A percentile compares a stretch with the other conserved stretches of the same genome.
Conservation (phyloP, 2,329 filamentous ascomycete species). For the Aphanoascus verrucosus region DNA sequence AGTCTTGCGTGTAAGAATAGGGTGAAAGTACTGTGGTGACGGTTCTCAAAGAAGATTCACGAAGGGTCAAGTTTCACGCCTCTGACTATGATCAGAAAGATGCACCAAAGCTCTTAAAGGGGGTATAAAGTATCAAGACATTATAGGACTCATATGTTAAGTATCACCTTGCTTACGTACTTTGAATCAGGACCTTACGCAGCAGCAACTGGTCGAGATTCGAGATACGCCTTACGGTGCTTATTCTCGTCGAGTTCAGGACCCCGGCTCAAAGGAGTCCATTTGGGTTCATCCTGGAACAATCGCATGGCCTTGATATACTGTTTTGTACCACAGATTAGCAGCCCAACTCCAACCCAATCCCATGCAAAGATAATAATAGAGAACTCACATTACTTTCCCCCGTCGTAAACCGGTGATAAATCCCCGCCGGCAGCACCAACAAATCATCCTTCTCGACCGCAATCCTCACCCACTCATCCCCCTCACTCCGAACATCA, state of each 20-base stretch:
- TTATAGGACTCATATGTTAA: neutral
- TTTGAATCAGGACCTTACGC: neutral
- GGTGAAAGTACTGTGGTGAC: too few species aligned
- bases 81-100: too few species aligned
- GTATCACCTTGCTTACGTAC: neutral
- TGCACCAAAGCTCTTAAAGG: too few species aligned
- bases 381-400: constrained; percentile 63
- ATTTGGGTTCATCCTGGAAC: constrained; percentile 98
- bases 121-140: neutral
- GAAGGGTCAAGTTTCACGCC: too few species aligned
- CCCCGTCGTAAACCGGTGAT: constrained; percentile 94
- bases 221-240: constrained; percentile 67
- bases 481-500: constrained; percentile 71
- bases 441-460: constrained; percentile 83
- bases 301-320: constrained; percentile 92
- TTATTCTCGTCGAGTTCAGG: constrained; percentile 65
- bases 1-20: too few species aligned
- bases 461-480: constrained; percentile 80
- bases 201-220: constrained; percentile 16
- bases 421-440: constrained; percentile 88
- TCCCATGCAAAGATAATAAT: neutral
- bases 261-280: constrained; percentile 82
- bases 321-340: constrained; percentile 37
- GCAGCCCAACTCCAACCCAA: neutral
- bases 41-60: too few species aligned